Evolutionary conservation across 495 filamentous ascomycete species (phyloP).

Genomic region (Articulospora tetracladia): DNA sequence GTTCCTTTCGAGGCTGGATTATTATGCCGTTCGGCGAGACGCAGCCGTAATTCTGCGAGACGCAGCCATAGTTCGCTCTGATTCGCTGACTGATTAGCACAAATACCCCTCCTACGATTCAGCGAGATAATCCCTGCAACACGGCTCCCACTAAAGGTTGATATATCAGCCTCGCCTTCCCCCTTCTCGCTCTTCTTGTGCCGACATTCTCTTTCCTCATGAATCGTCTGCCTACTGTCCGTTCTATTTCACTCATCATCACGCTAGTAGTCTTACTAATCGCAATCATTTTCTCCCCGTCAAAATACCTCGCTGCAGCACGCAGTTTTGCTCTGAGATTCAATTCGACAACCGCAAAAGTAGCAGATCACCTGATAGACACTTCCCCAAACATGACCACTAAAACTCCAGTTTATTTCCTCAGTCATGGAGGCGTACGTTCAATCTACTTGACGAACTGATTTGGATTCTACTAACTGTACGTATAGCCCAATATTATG

Average conservation of each 20-base stretch:
- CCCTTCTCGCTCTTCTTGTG: neutral
- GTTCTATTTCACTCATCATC: neutral
- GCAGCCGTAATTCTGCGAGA: neutral
- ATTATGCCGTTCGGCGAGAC: neutral
- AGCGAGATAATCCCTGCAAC: neutral
- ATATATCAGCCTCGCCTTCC: neutral
- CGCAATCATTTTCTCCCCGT: conserved; percentile 13
- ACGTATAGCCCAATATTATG: conserved; percentile 65
- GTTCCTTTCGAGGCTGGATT: neutral
- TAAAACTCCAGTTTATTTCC: conserved; percentile 66
- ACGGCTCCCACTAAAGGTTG: neutral
- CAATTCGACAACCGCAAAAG: neutral
- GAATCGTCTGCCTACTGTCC: conserved; percentile 4
- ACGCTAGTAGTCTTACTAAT: neutral
- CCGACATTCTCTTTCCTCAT: neutral
- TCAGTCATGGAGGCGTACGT: conserved; percentile 74
- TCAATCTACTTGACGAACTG: neutral
- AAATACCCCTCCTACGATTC: neutral
- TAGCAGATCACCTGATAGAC: neutral
- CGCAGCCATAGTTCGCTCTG: neutral
- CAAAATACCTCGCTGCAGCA: conserved; percentile 4
- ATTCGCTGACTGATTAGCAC: neutral
- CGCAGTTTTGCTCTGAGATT: conserved; percentile 4
- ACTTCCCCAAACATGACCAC: conserved; percentile 2
- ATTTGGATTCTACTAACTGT: conserved; percentile 1